phyloP scores from a whole-genome alignment of 2,329 filamentous ascomycete genomes.

The Periconia sp. region DNA sequence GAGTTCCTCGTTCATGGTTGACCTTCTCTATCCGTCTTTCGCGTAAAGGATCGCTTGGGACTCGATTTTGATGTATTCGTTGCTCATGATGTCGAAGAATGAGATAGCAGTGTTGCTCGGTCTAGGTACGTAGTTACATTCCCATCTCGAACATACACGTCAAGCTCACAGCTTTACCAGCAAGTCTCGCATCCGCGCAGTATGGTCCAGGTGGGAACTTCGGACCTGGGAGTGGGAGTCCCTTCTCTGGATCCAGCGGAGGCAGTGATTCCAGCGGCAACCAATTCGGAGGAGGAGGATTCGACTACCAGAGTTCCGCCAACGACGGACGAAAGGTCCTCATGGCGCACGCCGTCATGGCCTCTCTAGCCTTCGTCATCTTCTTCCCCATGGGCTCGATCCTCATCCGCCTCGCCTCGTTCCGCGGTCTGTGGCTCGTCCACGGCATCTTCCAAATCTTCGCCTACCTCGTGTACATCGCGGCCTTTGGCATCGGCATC shows the following conservation, averaged over 20 bases:
- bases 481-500: constrained; percentile 55
- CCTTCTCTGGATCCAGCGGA: constrained; percentile 1
- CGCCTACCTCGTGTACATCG: constrained; percentile 50
- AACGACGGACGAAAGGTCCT: constrained; percentile 21
- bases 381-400: constrained; percentile 50
- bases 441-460: constrained; percentile 52
- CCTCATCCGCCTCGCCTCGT: constrained; percentile 44
- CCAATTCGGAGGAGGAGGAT: constrained; percentile 2
- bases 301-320: constrained; percentile 4
- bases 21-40: not conserved
- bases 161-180: constrained; percentile 8
- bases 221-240: constrained; percentile 7
- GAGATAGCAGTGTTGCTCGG: constrained; percentile 6
- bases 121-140: constrained; percentile 5
- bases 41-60: not conserved
- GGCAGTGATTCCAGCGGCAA: constrained; percentile 3
- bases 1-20: not conserved
- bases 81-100: not conserved
- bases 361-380: constrained; percentile 46
- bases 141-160: not conserved
- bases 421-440: constrained; percentile 45
- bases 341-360: constrained; percentile 48
- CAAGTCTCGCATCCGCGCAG: constrained; percentile 11
- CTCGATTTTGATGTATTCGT: not conserved
- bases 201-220: constrained; percentile 13